Conservation (phyloP, 108 stramenopile species). For the Pseudonitzschia pungens region DNA sequence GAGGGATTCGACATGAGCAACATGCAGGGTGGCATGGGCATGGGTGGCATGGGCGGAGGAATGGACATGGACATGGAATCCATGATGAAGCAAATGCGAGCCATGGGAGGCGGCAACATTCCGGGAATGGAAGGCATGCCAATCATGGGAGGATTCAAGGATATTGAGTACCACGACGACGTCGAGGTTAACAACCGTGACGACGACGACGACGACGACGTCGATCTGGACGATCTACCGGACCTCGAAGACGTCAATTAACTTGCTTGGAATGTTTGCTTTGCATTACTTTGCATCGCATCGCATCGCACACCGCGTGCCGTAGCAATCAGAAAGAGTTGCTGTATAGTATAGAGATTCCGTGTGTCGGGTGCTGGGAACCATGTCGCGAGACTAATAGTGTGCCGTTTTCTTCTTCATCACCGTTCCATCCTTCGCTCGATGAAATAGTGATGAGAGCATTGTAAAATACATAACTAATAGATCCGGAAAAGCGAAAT, state of each 20-base stretch:
- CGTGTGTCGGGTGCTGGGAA: too few species aligned
- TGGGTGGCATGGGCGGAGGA: slow-evolving; percentile 60
- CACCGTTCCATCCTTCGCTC: not conserved
- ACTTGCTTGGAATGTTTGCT: not conserved
- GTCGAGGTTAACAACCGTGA: too few species aligned
- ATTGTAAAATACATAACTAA: not conserved
- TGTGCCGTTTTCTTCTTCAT: not conserved
- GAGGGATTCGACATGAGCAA: slow-evolving; percentile 76
- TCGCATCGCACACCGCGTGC: too few species aligned
- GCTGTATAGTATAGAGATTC: too few species aligned
- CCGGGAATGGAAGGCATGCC: slow-evolving; percentile 35
- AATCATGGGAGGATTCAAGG: slow-evolving; percentile 26
- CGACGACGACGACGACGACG: slow-evolving; percentile 72
- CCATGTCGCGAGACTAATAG: too few species aligned
- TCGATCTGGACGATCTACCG: slow-evolving; percentile 78
- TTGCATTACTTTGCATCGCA: not conserved
- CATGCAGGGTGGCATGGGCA: slow-evolving; percentile 79
- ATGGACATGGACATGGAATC: slow-evolving; percentile 46
- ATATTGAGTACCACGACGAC: slow-evolving; percentile 34
- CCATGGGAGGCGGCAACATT: slow-evolving; percentile 50
- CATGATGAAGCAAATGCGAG: slow-evolving; percentile 68
- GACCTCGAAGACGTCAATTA: slow-evolving; percentile 59
- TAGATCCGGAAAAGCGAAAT: too few species aligned
- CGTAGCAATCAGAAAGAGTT: too few species aligned
- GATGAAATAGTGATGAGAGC: too few species aligned